Percentiles rank a stretch among this genome's conserved stretches.
Conservation (phyloP, 2,329 filamentous ascomycete species). For the Westerdykella sp. region DNA sequence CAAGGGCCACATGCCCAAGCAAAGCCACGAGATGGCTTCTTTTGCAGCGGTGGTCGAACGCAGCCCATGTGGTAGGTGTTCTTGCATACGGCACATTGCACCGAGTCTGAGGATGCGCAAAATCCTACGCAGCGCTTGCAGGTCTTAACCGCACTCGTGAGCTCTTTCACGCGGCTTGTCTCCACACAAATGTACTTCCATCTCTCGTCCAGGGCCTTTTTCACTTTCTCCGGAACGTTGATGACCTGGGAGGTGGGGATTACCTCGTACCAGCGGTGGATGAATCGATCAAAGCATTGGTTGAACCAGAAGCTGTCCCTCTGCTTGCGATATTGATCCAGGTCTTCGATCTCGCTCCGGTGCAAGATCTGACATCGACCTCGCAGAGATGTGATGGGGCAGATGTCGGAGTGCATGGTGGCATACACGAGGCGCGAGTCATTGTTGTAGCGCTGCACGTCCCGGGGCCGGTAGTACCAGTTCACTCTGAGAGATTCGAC, state of each 20-base stretch:
- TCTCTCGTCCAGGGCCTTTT: slow-evolving; percentile 88
- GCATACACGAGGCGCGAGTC: slow-evolving; percentile 90
- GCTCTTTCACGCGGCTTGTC: slow-evolving; percentile 85
- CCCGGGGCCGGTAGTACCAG: slow-evolving; percentile 96
- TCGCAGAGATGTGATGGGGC: slow-evolving; percentile 82
- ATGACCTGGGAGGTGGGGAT: slow-evolving; percentile 88
- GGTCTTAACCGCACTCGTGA: slow-evolving; percentile 90
- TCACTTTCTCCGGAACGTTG: slow-evolving; percentile 92
- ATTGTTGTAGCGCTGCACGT: slow-evolving; percentile 85
- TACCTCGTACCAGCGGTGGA: slow-evolving; percentile 95
- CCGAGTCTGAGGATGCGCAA: slow-evolving; percentile 92
- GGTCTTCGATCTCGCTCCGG: slow-evolving; percentile 72
- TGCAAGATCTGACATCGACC: slow-evolving; percentile 91
- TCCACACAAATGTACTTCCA: slow-evolving; percentile 97
- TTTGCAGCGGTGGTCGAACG: slow-evolving; percentile 82
- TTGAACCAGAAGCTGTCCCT: slow-evolving; percentile 95
- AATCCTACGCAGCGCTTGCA: slow-evolving; percentile 91
- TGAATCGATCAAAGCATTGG: slow-evolving; percentile 96
- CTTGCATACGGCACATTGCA: slow-evolving; percentile 91
- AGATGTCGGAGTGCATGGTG: slow-evolving; percentile 97
- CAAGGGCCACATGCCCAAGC: slow-evolving; percentile 97
- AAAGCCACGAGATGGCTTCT: slow-evolving; percentile 95
- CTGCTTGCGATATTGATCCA: slow-evolving; percentile 77
- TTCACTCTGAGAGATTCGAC: slow-evolving; percentile 89
- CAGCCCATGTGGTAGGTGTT: slow-evolving; percentile 99